Conservation (phyloP, 768 basidiomycete genomes). For the Lactarius pseudohatsudake region DNA sequence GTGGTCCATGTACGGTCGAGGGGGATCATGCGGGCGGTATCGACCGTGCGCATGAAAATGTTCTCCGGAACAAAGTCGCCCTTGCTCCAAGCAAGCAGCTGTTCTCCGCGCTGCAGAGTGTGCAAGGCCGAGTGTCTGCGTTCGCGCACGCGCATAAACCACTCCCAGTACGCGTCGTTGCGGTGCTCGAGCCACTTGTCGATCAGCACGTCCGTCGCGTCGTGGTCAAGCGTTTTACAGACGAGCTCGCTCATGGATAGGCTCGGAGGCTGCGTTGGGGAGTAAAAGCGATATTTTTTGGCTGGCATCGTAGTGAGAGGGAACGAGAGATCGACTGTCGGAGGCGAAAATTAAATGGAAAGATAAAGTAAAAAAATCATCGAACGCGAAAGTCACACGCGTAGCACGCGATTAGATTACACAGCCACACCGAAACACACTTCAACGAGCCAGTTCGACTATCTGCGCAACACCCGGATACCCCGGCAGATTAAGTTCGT, state of each 20-base stretch:
- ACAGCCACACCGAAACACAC: neutral
- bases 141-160: conserved; percentile 71
- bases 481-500: conserved; percentile 72
- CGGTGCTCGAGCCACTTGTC: conserved; percentile 83
- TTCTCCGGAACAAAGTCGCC: conserved; percentile 79
- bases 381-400: neutral
- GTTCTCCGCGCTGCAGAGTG: conserved; percentile 41
- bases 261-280: conserved; percentile 61
- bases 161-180: conserved; percentile 73
- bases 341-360: neutral
- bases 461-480: conserved; percentile 84
- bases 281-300: conserved; percentile 46
- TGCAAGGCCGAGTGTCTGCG: conserved; percentile 56
- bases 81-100: conserved; percentile 54
- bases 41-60: conserved; percentile 75
- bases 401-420: neutral
- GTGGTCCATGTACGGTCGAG: conserved; percentile 82
- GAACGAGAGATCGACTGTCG: neutral
- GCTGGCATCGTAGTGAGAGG: conserved; percentile 15
- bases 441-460: conserved; percentile 57
- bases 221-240: conserved; percentile 74
- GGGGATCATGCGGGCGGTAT: conserved; percentile 74
- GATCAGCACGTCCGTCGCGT: conserved; percentile 74
- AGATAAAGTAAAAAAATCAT: neutral
- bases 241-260: conserved; percentile 78